Conservation (phyloP, 371 early-diverging fungal genomes). For the Mortierella sp. region DNA sequence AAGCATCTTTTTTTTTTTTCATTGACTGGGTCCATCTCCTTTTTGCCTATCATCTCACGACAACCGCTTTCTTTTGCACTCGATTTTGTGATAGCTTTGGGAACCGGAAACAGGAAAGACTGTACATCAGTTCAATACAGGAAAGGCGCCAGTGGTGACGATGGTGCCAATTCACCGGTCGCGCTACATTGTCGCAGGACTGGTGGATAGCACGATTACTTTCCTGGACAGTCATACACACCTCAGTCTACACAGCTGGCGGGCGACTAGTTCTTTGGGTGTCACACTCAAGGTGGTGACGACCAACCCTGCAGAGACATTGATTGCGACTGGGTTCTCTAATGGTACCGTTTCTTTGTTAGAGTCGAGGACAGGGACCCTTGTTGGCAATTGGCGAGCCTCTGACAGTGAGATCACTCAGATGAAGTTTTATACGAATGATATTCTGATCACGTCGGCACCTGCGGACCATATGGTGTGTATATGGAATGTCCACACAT, state of each 20-base stretch:
- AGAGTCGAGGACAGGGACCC: conserved; percentile 73
- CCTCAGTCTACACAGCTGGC: conserved; percentile 49
- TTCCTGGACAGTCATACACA: conserved; percentile 55
- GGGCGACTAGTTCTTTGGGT: conserved; percentile 36
- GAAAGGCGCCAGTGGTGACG: conserved; percentile 64
- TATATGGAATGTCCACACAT: conserved; percentile 71
- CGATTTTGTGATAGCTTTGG: conserved; percentile 62
- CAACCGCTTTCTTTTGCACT: not conserved
- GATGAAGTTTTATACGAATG: conserved; percentile 75
- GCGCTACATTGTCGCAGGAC: conserved; percentile 69
- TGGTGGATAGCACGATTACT: conserved; percentile 45
- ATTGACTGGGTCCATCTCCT: too few relatives aligned
- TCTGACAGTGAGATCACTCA: conserved; percentile 74
- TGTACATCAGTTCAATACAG: conserved; percentile 67
- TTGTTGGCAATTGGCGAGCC: conserved; percentile 75
- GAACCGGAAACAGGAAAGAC: conserved; percentile 70
- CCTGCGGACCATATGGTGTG: conserved; percentile 75
- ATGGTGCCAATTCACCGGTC: conserved; percentile 71
- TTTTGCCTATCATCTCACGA: not conserved
- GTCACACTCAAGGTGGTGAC: conserved; percentile 33
- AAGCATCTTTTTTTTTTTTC: conserved; percentile 26
- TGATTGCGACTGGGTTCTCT: conserved; percentile 72
- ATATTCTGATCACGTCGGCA: conserved; percentile 71
- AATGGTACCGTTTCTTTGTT: conserved; percentile 71
- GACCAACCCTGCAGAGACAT: conserved; percentile 67